Evolutionary conservation across 2,329 filamentous ascomycete species (phyloP), one percentile per base, ranked within the genome.

Genomic region (Madurella fahalii): DNA sequence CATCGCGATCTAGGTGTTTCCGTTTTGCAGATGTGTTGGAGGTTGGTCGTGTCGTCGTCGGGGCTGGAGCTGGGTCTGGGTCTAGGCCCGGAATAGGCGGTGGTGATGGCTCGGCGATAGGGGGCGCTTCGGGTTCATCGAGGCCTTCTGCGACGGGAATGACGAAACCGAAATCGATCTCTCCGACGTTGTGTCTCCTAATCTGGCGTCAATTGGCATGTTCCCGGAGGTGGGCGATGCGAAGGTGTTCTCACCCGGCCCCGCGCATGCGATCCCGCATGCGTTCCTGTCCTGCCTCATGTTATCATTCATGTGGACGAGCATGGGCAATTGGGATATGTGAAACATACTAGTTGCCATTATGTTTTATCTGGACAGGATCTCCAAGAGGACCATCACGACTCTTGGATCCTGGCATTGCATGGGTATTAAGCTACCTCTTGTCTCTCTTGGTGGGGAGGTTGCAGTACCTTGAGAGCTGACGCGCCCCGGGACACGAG

Each of bases 241-340:
- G 11, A 49, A 17, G 9, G 16, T 32, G 68, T 79, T 61, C 74
- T 61, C 74, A 84, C 82, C 82, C 80, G 41, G 83, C 82, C 58
- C 83, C 83, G 58, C 83, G 82, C 66, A 86, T 79, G 65, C 83
- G 82, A 71, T 84, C 77, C 59, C 82, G 81, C 72, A 85, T 77
- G 64, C 82, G 81, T 66, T 84, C 81, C 62, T 82, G 79, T 61
- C 83, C 60, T 62, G 40, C 4, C 9, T 37, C 34, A 15, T 37
- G 34, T 37, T 15, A 37, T 12, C 32, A 4, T 16, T n/a, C 2
- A 5, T 46, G 30, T 9, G 17, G 17, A 16, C 18, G 13, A 20
- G 25, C 18, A 25, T 16, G 18, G 2, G 13, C 5, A 9, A 44
- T 44, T 37, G 46, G 51, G 32, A 25, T 4, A 25, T 13, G 32